A percentile compares a stretch with the other conserved stretches of the same genome.
phyloP scores from a whole-genome alignment of 1,139 yeast genomes.

The Diutina ranongensis region DNA sequence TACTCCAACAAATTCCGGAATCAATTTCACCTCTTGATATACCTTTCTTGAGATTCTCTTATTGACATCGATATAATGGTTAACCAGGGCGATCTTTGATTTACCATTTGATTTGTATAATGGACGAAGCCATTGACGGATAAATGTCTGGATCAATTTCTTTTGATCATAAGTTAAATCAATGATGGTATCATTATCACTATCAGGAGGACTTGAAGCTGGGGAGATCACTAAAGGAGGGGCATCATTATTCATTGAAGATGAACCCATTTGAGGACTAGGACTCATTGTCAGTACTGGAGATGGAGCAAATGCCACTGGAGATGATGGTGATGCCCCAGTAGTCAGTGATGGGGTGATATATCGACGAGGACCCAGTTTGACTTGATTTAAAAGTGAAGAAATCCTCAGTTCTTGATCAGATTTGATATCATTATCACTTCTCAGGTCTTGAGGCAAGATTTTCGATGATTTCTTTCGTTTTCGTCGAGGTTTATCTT shows the following conservation, averaged over 20 bases:
- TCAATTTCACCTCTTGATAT: conserved; percentile 16
- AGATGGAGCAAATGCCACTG: no score
- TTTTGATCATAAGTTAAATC: conserved; percentile 33
- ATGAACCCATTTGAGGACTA: neutral
- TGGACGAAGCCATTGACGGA: conserved; percentile 39
- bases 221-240: neutral
- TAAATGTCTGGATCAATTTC: conserved; percentile 37
- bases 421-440: neutral
- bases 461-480: neutral
- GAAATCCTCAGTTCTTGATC: neutral
- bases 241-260: neutral
- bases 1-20: conserved; percentile 10
- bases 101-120: conserved; percentile 22
- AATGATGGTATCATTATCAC: conserved; percentile 10
- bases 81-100: conserved; percentile 16
- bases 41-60: conserved; percentile 32
- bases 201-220: conserved; percentile 3
- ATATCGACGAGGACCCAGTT: neutral
- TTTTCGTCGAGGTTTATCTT: neutral
- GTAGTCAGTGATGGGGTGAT: neutral
- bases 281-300: conserved; percentile 1
- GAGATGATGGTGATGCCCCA: neutral
- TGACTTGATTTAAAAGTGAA: neutral
- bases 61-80: conserved; percentile 25
- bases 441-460: no score